Percentiles rank a stretch among this genome's conserved stretches.
Conservation (phyloP, 768 basidiomycete species). For the Lactarius trivialis region DNA sequence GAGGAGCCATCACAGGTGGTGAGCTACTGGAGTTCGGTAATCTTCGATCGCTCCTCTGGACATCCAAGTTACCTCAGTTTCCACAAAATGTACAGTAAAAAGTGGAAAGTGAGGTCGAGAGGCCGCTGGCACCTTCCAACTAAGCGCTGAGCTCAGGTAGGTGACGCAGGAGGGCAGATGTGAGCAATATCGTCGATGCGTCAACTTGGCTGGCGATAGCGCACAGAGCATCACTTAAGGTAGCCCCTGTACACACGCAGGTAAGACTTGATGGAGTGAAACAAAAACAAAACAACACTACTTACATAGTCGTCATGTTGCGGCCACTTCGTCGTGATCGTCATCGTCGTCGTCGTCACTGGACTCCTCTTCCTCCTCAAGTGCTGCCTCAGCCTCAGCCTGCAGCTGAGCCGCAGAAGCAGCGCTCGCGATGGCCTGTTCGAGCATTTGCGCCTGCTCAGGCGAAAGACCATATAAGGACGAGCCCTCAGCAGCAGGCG, state of each 20-base stretch:
- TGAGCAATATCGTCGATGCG: neutral
- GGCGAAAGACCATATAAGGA: slow-evolving; percentile 68
- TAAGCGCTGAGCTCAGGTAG: neutral
- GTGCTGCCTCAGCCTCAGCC: slow-evolving; percentile 69
- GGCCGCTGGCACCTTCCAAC: neutral
- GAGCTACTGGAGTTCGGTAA: neutral
- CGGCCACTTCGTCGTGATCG: neutral
- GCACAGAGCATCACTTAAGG: neutral
- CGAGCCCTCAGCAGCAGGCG: slow-evolving; percentile 27
- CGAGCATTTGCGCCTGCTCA: slow-evolving; percentile 62
- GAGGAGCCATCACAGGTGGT: neutral
- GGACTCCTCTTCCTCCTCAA: slow-evolving; percentile 57
- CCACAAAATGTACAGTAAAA: neutral
- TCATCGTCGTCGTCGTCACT: slow-evolving; percentile 34
- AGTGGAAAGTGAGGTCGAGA: neutral
- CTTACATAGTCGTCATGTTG: neutral
- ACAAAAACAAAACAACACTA: neutral
- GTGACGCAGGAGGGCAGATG: neutral
- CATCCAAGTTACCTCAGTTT: neutral
- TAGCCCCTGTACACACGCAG: neutral
- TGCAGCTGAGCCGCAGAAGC: slow-evolving; percentile 71
- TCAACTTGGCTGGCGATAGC: neutral
- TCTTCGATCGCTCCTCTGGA: neutral
- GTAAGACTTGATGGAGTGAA: neutral
- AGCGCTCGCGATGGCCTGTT: slow-evolving; percentile 68